Evolutionary conservation across 2,329 filamentous ascomycete genomes (phyloP), one percentile per base, ranked within the genome.

Genomic region (Ceratocystis variospora): DNA sequence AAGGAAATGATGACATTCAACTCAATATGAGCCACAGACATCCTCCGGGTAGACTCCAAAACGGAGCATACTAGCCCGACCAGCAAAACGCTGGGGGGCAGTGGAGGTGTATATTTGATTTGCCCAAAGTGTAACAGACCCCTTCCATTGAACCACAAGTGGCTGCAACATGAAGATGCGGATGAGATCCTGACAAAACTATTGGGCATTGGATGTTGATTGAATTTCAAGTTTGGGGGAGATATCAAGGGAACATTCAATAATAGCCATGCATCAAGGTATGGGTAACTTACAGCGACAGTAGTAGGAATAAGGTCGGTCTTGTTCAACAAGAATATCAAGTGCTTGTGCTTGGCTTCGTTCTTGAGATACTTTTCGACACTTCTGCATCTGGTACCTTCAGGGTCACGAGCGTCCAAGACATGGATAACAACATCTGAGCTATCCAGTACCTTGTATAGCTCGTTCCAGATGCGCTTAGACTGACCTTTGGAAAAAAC

Each of bases 101-200:
- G 70, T 74, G 71, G 74, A 76, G 72, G 74, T 71, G 79, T 81
- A 81, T 75, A 73, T 74, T 96, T 80, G 76, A 86, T 99, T 84
- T 97, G 87, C 94, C 94, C 96, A 90, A 85, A 88, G 88, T 90
- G 89, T 99, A 99, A 99, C 94, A 95, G 92, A 90, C 83, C 78
- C 80, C 84, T 86, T 87, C 87, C 89, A 94, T 86, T 76, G 81
- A 80, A 78, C 75, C 76, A 78, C 82, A 84, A 63, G 59, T 59
- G 68, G 66, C 22, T 68, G 66, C 66, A 68, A 53, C 28, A 63
- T 59, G 53, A 48, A 63, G 28, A 50, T 66, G 63, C 66, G 66
- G 66, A 68, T 68, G 64, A 83, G 81, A 89, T 95, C 93, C 94
- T 95, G 90, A 94, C 91, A 79, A 81, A 77, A 79, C 77, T 81